phyloP scores from a whole-genome alignment of 768 basidiomycete species.

The Dentipellis sp. region DNA sequence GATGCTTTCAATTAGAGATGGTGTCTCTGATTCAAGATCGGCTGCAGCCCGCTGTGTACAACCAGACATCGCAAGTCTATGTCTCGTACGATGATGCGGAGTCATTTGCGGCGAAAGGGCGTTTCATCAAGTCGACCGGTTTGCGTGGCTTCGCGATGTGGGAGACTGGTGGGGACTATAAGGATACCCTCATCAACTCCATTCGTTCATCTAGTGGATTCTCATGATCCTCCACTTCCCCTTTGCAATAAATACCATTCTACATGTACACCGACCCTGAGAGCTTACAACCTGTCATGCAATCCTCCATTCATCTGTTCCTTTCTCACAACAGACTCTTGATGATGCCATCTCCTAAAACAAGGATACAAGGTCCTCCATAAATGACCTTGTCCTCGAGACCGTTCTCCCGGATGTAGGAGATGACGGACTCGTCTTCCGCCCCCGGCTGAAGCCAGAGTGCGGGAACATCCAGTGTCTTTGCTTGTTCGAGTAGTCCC shows the following conservation, averaged over 20 bases:
- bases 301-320: not conserved
- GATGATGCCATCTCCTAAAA: slow-evolving; percentile 55
- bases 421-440: slow-evolving; percentile 52
- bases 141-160: slow-evolving; percentile 65
- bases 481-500: slow-evolving; percentile 53
- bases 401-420: slow-evolving; percentile 57
- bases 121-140: slow-evolving; percentile 41
- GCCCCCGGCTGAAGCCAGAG: slow-evolving; percentile 92
- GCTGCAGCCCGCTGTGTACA: slow-evolving; percentile 57
- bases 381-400: slow-evolving; percentile 63
- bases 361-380: slow-evolving; percentile 78
- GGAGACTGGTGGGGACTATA: slow-evolving; percentile 59
- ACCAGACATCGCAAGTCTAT: slow-evolving; percentile 39
- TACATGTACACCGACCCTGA: not conserved
- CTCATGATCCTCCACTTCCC: not conserved
- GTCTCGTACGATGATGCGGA: slow-evolving; percentile 56
- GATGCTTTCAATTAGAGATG: not conserved
- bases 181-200: slow-evolving; percentile 51
- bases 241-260: not conserved
- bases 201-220: slow-evolving; percentile 24
- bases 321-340: slow-evolving; percentile 8
- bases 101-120: slow-evolving; percentile 55
- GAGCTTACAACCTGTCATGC: not conserved
- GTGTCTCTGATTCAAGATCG: not conserved
- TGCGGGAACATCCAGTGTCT: slow-evolving; percentile 58